Evolutionary conservation across 352 stramenopile species (phyloP), one percentile per base, ranked within the genome.

Genomic region (Phytophthora colocasiae): DNA sequence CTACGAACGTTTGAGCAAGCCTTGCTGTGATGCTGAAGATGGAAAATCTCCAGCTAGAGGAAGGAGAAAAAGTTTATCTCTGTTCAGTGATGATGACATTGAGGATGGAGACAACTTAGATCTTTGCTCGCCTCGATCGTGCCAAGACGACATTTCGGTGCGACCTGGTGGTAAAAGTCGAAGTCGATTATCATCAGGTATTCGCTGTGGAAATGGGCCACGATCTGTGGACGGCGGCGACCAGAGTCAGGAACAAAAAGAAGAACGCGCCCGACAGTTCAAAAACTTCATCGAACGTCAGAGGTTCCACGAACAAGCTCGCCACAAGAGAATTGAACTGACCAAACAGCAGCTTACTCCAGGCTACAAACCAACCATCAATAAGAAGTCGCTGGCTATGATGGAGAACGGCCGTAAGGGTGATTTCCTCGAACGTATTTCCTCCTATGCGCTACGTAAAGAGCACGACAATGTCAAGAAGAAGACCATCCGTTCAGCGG

Each of bases 331-430:
- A 26, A 80, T 93, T 36, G 79, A 91, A 43, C 55, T 60, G 46
- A 85, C 83, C 41, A 89, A 87, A 46, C 76, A 91, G 49, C 78
- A 91, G 55, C 53, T 90, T 19, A 74, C 73, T 44, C 71, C 72
- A 1, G 71, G 73, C 8, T 82, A 92, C 71, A 88, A 87, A 39
- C 85, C 86, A 10, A 81, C 69, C 7, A 91, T 94, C 68, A 94
- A 93, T 72, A 94, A 94, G 59, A 87, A 90, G 7, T 94, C 85
- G 36, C 64, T 80, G 24, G 77, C 75, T 14, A 89, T 94, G 77
- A 93, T 93, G 83, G 81, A 86, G 45, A 91, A 93, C 55, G 85
- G 82, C 1, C 80, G 84, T 39, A 92, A 90, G 51, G 86, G 87
- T 8, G 86, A 94, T 51, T 96, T 93, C 56, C 70, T 96, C 8